Conservation (phyloP, 2,329 filamentous ascomycete species). For the Aspergillus floridensis region DNA sequence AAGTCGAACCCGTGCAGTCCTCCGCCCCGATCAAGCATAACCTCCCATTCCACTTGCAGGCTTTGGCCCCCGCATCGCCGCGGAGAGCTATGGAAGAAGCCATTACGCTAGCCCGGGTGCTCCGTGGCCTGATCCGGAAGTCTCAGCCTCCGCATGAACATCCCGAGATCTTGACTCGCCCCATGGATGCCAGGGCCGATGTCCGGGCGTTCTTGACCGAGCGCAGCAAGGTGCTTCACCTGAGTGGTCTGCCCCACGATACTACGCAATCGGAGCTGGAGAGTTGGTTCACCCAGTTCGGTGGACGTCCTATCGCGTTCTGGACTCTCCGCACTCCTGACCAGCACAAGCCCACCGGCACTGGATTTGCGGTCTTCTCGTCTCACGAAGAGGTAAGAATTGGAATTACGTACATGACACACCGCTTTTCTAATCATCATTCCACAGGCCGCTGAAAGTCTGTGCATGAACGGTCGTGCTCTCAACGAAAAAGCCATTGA, state of each 20-base stretch:
- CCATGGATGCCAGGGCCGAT: conserved; percentile 95
- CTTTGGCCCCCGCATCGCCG: conserved; percentile 89
- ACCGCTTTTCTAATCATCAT: conserved; percentile 5
- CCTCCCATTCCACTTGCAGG: conserved; percentile 94
- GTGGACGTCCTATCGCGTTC: conserved; percentile 95
- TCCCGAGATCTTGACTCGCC: conserved; percentile 87
- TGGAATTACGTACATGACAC: conserved; percentile 8
- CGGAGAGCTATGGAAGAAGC: conserved; percentile 97
- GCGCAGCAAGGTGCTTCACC: conserved; percentile 95
- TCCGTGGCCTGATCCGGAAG: conserved; percentile 90
- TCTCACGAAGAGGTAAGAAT: conserved; percentile 92
- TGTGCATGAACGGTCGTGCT: conserved; percentile 98
- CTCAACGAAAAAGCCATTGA: conserved; percentile 99
- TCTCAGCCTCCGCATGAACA: conserved; percentile 92
- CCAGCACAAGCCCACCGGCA: conserved; percentile 98
- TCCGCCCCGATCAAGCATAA: conserved; percentile 99
- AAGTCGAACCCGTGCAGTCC: conserved; percentile 95
- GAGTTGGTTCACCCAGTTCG: conserved; percentile 99
- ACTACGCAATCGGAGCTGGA: conserved; percentile 98
- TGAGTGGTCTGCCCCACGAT: conserved; percentile 95
- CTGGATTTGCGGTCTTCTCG: conserved; percentile 96
- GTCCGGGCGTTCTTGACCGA: conserved; percentile 94
- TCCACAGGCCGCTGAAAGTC: conserved; percentile 77
- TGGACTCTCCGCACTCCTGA: conserved; percentile 98
- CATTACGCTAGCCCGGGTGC: conserved; percentile 86